Evolutionary conservation across 2,329 filamentous ascomycete genomes (phyloP), one percentile per base, ranked within the genome.

Genomic region (Ceratocystis smalleyi): DNA sequence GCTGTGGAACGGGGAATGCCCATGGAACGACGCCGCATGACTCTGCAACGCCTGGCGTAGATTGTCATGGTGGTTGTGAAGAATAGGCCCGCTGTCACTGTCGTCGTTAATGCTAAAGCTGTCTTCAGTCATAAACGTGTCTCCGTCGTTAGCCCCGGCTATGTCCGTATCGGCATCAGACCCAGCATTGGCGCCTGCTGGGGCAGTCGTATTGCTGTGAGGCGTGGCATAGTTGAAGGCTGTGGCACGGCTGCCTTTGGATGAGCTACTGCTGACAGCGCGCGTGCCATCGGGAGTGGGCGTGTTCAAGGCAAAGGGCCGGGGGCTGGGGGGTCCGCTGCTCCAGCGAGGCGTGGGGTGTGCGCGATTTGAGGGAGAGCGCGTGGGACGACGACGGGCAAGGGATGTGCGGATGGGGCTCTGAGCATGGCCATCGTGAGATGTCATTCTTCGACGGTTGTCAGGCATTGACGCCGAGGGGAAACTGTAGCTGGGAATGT

Each of bases 141-240:
- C 70, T 45, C 71, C 70, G 30, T 71, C 69, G n/a, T 57, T 30
- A n/a, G 24, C 54, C 27, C 15, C 54, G 30, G 54, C 54, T 32
- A 68, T 66, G 62, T 70, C 69, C 22, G 67, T 67, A 7, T 69
- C 68, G 2, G 72, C 71, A 8, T 70, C 51, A 7, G 24, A 24
- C 17, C 17, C 22, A 55, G 59, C 74, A 72, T 24, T 71, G 69
- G 70, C 1, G 69, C n/a, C 22, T 19, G 24, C 57, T 5, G 47
- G 72, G 7, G 74, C 72, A 0, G 82, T 78, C 2, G 77, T 81
- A 67, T 84, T 85, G 70, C 86, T 90, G 70, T 86, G 79, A 0
- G 88, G 88, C 0, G 88, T 91, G 2, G 86, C 86, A 70, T 91
- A 91, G n/a, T 83, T 84, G 68, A 84, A 84, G 0, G 80, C 83